A percentile compares a stretch with the other conserved stretches of the same genome.
Evolutionary conservation across 805 yeast species (phyloP).

Genomic region (Lachancea meyersii): DNA sequence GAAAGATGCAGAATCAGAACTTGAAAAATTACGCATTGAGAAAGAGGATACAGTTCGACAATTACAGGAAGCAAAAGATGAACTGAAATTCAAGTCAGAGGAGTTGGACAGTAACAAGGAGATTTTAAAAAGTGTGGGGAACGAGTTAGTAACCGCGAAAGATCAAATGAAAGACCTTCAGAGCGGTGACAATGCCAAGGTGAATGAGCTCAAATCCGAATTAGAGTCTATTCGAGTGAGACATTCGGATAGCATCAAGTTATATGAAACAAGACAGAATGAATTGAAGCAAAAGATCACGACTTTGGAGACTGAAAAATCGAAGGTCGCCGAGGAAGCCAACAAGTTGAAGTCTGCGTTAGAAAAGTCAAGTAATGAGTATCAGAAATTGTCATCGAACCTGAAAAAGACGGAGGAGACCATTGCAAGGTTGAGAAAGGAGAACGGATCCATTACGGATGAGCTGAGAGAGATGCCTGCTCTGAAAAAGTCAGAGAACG

Average conservation of each 20-base stretch:
- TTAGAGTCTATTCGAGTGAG: conserved; percentile 28
- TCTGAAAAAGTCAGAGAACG: conserved; percentile 19
- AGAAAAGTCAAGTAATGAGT: conserved; percentile 15
- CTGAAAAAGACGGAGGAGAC: conserved; percentile 12
- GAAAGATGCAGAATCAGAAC: conserved; percentile 1
- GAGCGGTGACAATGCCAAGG: conserved; percentile 11
- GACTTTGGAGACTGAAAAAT: conserved; percentile 7
- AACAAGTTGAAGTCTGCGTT: conserved; percentile 17
- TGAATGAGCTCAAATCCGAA: conserved; percentile 23
- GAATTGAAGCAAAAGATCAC: conserved; percentile 9
- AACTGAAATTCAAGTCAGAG: conserved; percentile 41
- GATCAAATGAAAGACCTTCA: conserved; percentile 43
- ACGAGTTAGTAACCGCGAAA: conserved; percentile 67
- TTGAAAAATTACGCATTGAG: conserved; percentile 3
- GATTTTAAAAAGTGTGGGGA: conserved; percentile 69
- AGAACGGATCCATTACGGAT: conserved; percentile 14
- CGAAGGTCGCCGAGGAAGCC: conserved; percentile 18
- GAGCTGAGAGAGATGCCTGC: conserved; percentile 19
- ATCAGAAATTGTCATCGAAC: conserved; percentile 15
- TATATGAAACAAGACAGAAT: conserved; percentile 9
- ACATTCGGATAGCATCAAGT: conserved; percentile 31
- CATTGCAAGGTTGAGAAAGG: conserved; percentile 13
- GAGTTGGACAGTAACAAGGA: conserved; percentile 70
- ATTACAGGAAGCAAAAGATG: conserved; percentile 20
- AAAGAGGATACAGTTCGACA: conserved; percentile 7